Conservation (phyloP, 75 land plant species). For the Picea sitchensis region DNA sequence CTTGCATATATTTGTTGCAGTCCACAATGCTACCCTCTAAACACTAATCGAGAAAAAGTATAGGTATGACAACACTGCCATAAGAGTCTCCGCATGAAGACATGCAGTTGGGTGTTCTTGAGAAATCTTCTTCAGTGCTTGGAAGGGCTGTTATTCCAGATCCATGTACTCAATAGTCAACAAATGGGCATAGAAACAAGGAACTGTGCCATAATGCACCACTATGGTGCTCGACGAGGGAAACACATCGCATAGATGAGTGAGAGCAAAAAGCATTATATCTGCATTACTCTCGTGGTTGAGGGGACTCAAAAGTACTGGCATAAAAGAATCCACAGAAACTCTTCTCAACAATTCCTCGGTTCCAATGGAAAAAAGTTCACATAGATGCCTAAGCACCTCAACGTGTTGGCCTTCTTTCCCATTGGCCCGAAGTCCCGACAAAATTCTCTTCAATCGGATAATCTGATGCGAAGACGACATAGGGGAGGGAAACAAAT, state of each 20-base stretch:
- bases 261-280: slow-evolving; percentile 19
- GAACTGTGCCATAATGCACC: slow-evolving; percentile 18
- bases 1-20: no score
- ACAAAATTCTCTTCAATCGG: slow-evolving; percentile 6
- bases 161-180: slow-evolving; percentile 22
- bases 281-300: slow-evolving; percentile 20
- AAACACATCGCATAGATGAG: slow-evolving; percentile 21
- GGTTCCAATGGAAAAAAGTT: slow-evolving; percentile 16
- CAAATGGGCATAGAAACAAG: slow-evolving; percentile 16
- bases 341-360: slow-evolving; percentile 10
- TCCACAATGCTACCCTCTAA: slow-evolving; percentile 15
- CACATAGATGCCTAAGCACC: slow-evolving; percentile 18
- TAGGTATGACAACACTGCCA: slow-evolving; percentile 49
- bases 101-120: slow-evolving; percentile 57
- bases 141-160: slow-evolving; percentile 39
- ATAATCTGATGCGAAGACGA: no score
- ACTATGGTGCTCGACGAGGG: slow-evolving; percentile 9
- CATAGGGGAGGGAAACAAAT: no score
- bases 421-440: background rate
- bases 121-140: slow-evolving; percentile 73
- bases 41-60: slow-evolving; percentile 63
- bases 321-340: slow-evolving; percentile 14
- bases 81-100: slow-evolving; percentile 46
- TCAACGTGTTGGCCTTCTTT: slow-evolving; percentile 9
- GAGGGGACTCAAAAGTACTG: slow-evolving; percentile 10